phyloP scores from a whole-genome alignment of 306 rosid genomes.

The Betula pendula region DNA sequence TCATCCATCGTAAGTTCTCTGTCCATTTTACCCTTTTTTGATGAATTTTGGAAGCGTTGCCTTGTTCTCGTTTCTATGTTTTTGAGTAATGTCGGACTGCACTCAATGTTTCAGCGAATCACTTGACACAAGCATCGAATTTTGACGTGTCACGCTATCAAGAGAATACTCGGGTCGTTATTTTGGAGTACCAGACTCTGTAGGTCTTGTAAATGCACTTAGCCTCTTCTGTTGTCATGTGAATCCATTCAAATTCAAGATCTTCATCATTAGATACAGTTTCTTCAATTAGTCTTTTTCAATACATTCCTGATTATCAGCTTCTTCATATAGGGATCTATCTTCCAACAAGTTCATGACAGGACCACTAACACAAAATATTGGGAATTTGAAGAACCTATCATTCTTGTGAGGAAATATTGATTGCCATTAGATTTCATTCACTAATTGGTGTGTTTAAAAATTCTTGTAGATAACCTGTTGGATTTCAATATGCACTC shows the following conservation, averaged over 20 bases:
- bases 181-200: not conserved
- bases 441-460: not conserved
- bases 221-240: too few relatives aligned
- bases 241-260: not conserved
- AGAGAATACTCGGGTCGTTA: not conserved
- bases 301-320: too few relatives aligned
- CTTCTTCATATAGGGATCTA: not conserved
- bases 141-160: not conserved
- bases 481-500: not conserved
- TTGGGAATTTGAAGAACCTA: not conserved
- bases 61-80: too few relatives aligned
- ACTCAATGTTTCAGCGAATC: not conserved
- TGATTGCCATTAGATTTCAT: not conserved
- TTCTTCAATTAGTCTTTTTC: too few relatives aligned
- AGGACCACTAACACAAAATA: not conserved
- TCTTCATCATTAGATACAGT: not conserved
- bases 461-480: not conserved
- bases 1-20: constrained; percentile 31
- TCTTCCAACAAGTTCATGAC: not conserved
- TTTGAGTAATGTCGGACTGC: too few relatives aligned
- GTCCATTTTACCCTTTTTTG: not conserved
- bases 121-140: not conserved
- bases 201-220: not conserved
- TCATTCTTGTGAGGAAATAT: not conserved
- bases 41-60: not conserved